Conservation (phyloP, 148 eudicot species). For the Vaccinium myrtillus region DNA sequence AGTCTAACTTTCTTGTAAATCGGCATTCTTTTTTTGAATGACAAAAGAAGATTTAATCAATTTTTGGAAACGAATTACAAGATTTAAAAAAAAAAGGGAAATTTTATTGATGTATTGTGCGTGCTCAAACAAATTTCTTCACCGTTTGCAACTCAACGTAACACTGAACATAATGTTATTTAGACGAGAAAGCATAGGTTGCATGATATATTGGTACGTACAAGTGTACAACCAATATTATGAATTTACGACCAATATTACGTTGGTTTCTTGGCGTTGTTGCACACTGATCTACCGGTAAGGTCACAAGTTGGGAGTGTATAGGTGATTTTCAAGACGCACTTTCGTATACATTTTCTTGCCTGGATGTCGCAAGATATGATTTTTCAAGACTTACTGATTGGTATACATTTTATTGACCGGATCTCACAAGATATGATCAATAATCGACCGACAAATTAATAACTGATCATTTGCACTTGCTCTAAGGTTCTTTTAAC, state of each 20-base stretch:
- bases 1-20: too few relatives aligned
- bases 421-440: background rate
- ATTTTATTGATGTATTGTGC: background rate
- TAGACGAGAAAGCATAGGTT: background rate
- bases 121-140: background rate
- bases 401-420: too few relatives aligned
- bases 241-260: background rate
- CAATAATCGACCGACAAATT: background rate
- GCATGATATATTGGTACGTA: background rate
- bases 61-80: too few relatives aligned
- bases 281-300: background rate
- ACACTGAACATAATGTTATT: background rate
- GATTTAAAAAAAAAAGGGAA: too few relatives aligned
- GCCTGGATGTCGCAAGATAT: background rate
- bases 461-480: background rate
- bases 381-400: background rate
- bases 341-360: background rate
- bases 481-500: background rate
- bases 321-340: background rate
- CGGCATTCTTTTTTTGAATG: too few relatives aligned
- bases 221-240: too few relatives aligned
- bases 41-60: too few relatives aligned
- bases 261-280: background rate
- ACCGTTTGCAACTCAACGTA: background rate
- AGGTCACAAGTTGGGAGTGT: background rate